Conservation (phyloP, 768 basidiomycete genomes). For the Rhizopogon sp. region DNA sequence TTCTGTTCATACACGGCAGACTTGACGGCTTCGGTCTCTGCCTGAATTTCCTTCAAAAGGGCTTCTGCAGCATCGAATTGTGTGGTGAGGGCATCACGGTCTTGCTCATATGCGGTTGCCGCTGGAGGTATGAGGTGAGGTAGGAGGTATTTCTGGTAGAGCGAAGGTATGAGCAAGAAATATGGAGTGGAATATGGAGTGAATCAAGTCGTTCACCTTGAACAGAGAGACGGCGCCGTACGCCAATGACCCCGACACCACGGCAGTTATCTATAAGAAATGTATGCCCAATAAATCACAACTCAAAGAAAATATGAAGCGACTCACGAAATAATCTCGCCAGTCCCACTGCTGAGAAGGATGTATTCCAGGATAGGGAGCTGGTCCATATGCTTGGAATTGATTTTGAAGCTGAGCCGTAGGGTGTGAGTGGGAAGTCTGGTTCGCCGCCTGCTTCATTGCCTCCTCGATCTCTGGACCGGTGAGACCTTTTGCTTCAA, state of each 20-base stretch:
- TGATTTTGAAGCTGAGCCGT: constrained; percentile 13
- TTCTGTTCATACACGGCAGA: constrained; percentile 73
- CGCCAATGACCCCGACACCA: constrained; percentile 80
- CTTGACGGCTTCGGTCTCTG: constrained; percentile 68
- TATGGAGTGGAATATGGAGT: constrained; percentile 1
- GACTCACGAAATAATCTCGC: constrained; percentile 93
- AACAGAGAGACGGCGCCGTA: constrained; percentile 81
- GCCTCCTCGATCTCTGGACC: constrained; percentile 83
- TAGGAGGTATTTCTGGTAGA: constrained; percentile 79
- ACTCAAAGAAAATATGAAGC: background rate
- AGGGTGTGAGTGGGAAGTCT: constrained; percentile 10
- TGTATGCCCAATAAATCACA: constrained; percentile 16
- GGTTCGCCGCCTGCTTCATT: constrained; percentile 53
- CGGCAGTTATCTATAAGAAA: constrained; percentile 73
- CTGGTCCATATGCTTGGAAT: constrained; percentile 36
- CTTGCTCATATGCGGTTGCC: constrained; percentile 83
- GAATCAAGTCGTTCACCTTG: constrained; percentile 42
- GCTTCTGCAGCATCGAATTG: constrained; percentile 89
- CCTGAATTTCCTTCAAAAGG: constrained; percentile 74
- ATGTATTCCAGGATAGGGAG: constrained; percentile 32
- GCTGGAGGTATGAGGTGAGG: constrained; percentile 90
- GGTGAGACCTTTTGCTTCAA: constrained; percentile 92
- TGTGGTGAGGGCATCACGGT: constrained; percentile 76
- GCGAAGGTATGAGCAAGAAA: constrained; percentile 3
- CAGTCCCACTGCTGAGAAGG: constrained; percentile 73